Percentiles rank a stretch among this genome's conserved stretches.
Conservation (phyloP, 2,329 filamentous ascomycete genomes). For the Pseudogymnoascus sp. region DNA sequence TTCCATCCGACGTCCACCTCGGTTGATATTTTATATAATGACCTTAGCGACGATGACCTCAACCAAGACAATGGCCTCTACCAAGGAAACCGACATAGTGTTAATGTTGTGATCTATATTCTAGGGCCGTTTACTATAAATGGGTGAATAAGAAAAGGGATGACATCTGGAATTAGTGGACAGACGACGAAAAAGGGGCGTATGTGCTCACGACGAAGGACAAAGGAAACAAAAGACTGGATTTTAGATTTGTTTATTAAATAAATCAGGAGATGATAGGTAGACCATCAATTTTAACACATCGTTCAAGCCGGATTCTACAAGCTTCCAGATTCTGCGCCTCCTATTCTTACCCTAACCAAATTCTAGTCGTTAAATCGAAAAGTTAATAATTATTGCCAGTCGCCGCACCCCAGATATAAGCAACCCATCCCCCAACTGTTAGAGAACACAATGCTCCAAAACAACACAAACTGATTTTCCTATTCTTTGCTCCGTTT, state of each 20-base stretch:
- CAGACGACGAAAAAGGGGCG: slow-evolving; percentile 35
- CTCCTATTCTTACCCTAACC: neutral
- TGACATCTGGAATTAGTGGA: slow-evolving; percentile 38
- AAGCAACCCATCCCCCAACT: slow-evolving; percentile 46
- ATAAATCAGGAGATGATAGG: neutral
- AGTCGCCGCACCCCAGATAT: slow-evolving; percentile 54
- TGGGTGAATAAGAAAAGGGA: slow-evolving; percentile 36
- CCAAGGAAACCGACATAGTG: slow-evolving; percentile 19
- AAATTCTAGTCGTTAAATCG: neutral
- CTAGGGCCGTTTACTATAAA: slow-evolving; percentile 42
- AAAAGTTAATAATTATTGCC: slow-evolving; percentile 35
- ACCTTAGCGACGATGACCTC: too few species aligned
- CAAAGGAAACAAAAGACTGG: slow-evolving; percentile 34
- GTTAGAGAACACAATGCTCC: slow-evolving; percentile 38
- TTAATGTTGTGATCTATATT: slow-evolving; percentile 41
- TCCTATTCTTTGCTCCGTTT: slow-evolving; percentile 32
- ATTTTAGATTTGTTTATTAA: slow-evolving; percentile 29
- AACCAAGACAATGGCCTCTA: too few species aligned
- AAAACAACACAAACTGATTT: slow-evolving; percentile 39
- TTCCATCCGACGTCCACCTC: too few species aligned
- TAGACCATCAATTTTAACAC: too few species aligned
- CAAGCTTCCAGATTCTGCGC: neutral
- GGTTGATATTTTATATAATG: too few species aligned
- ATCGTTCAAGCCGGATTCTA: too few species aligned
- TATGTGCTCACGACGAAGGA: slow-evolving; percentile 39